Conservation (phyloP, 2,329 filamentous ascomycete species). For the Hirsutella minnesotensis region DNA sequence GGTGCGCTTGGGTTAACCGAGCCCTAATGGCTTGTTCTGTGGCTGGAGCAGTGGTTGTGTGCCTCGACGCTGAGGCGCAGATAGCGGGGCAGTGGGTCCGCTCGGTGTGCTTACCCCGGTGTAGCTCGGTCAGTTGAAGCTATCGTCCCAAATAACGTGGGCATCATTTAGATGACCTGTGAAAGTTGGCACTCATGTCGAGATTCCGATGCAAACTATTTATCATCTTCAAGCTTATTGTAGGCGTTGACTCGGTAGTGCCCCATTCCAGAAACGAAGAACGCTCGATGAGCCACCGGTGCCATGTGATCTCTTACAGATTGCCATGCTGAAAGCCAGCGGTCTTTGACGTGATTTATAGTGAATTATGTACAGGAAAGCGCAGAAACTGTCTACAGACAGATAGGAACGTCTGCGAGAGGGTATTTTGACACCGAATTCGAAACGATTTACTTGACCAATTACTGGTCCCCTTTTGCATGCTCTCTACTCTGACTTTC, state of each 20-base stretch:
- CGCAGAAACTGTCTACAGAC: not conserved
- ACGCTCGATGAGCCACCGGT: too few relatives aligned
- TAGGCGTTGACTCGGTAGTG: too few relatives aligned
- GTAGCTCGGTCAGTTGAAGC: not conserved
- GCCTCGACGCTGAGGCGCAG: not conserved
- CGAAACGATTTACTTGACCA: not conserved
- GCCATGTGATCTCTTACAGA: too few relatives aligned
- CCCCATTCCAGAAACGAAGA: too few relatives aligned
- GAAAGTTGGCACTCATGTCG: too few relatives aligned
- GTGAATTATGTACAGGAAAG: not conserved
- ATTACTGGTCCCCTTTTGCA: not conserved
- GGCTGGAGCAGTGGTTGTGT: not conserved
- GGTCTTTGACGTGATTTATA: too few relatives aligned
- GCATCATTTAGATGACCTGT: too few relatives aligned
- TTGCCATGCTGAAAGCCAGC: too few relatives aligned
- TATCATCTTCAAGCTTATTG: too few relatives aligned
- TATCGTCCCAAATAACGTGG: too few relatives aligned
- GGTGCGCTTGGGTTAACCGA: conserved; percentile 18
- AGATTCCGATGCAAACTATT: too few relatives aligned
- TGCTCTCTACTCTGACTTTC: conserved; percentile 30
- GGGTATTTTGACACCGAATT: conserved; percentile 1
- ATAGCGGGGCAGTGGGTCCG: not conserved
- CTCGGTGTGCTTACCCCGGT: not conserved
- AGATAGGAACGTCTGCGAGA: not conserved
- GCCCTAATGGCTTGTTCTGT: conserved; percentile 14